Evolutionary conservation across 257 asterid genomes (phyloP), one percentile per base, ranked within the genome.

Genomic region (Solanum okadae): DNA sequence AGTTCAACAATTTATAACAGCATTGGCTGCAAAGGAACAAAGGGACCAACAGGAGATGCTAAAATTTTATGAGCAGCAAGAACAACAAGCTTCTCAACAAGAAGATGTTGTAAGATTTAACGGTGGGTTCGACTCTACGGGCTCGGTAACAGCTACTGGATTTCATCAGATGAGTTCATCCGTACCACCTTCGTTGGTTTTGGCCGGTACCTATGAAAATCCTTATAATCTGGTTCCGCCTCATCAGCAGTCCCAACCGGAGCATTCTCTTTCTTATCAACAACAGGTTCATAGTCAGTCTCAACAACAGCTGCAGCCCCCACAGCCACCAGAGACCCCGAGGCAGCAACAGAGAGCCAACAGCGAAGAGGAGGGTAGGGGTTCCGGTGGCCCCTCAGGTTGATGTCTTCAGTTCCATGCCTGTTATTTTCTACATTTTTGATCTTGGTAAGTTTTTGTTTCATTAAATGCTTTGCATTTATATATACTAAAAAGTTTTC

Each of bases 341-440:
- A 84, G 87, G 71, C 86, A 88, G 71, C 89, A 63, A 14, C 91
- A 38, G 16, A 92, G 93, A 71, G 90, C 85, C 9, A 92, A 92
- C 88, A 93, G 94, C 38, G 97, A 95, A 40, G 98, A 96, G 72
- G 98, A 95, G 88, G 95, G 92, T 14, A 89, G 94, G 89, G 91
- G 91, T 87, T 70, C 86, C 42, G 93, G 90, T 46, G 93, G 90
- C 49, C 94, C 94, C 35, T 87, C 92, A 16, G 90, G 96, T 88
- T 93, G 87, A 88, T 89, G 70, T 63, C 40, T 56, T 31, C 84
- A 40, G 22, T n/a, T 20, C 68, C 83, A 76, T 84, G 88, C 89
- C 89, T 88, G 87, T 91, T 85, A 86, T 88, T 91, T 88, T 87
- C 88, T 87, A 59, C 84, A 82, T 90, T 84, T 87, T 90, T 88